phyloP scores from a whole-genome alignment of 495 filamentous ascomycete genomes.

The Penicillium steckii region DNA sequence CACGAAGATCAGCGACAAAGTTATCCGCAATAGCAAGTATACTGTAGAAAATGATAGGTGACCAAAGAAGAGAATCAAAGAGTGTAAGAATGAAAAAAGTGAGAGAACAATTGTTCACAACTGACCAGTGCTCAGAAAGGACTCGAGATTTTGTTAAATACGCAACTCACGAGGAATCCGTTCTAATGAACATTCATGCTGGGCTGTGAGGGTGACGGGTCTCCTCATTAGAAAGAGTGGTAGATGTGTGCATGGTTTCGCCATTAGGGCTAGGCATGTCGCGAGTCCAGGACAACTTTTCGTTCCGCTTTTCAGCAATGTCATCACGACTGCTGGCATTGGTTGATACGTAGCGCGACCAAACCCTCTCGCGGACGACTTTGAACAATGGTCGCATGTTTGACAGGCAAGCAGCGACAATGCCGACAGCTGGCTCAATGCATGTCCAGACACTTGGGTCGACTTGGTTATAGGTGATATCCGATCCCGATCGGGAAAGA shows the following conservation, averaged over 20 bases:
- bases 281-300: constrained; percentile 12
- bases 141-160: background rate
- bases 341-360: constrained; percentile 7
- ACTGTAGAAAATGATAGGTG: background rate
- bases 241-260: background rate
- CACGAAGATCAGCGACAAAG: no score
- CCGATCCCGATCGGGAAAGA: constrained; percentile 17
- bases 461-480: constrained; percentile 36
- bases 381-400: constrained; percentile 37
- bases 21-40: no score
- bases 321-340: constrained; percentile 2
- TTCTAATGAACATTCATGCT: background rate
- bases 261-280: constrained; percentile 11
- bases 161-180: no score
- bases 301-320: constrained; percentile 15
- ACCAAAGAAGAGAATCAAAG: background rate
- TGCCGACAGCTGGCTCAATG: constrained; percentile 35
- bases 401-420: constrained; percentile 33
- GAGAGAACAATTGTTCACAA: background rate
- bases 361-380: constrained; percentile 18
- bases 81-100: background rate
- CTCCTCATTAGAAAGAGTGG: background rate
- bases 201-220: background rate
- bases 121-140: background rate
- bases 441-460: constrained; percentile 36